A percentile compares a stretch with the other conserved stretches of the same genome.
Conservation (phyloP, 2,329 filamentous ascomycete species). For the Whalleya microplaca region DNA sequence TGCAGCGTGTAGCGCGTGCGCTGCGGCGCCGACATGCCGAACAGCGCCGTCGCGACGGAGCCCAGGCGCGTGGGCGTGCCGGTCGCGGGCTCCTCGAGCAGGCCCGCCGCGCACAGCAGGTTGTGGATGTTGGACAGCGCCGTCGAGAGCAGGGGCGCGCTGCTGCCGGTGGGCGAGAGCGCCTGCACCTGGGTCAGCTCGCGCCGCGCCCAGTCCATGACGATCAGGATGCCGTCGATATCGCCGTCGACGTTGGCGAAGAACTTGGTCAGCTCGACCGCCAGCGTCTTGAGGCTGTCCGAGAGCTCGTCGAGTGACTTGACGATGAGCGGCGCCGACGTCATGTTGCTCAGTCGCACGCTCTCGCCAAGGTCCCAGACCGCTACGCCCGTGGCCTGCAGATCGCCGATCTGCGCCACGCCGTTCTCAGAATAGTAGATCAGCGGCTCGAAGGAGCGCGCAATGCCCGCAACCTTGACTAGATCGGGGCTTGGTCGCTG, state of each 20-base stretch:
- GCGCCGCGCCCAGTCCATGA: conserved; percentile 94
- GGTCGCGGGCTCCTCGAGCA: conserved; percentile 57
- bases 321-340: conserved; percentile 83
- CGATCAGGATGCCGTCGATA: conserved; percentile 86
- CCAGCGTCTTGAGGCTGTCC: conserved; percentile 81
- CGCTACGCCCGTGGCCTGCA: conserved; percentile 89
- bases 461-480: conserved; percentile 86
- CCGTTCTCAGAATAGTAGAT: conserved; percentile 95
- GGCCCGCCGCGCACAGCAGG: conserved; percentile 66
- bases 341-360: conserved; percentile 87
- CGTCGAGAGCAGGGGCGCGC: conserved; percentile 68
- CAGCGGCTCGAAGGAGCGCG: conserved; percentile 88
- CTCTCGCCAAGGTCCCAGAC: conserved; percentile 95
- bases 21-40: conserved; percentile 81
- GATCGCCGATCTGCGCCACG: conserved; percentile 79
- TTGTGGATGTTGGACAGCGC: conserved; percentile 84
- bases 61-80: conserved; percentile 71
- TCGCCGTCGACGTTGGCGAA: conserved; percentile 93
- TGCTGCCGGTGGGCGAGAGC: conserved; percentile 64
- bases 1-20: conserved; percentile 80
- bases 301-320: conserved; percentile 82
- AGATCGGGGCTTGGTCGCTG: conserved; percentile 77
- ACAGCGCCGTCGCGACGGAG: conserved; percentile 68
- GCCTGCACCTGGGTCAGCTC: conserved; percentile 74
- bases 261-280: conserved; percentile 85